Evolutionary conservation across 495 filamentous ascomycete species (phyloP).

Genomic region (Tuber calosporum): DNA sequence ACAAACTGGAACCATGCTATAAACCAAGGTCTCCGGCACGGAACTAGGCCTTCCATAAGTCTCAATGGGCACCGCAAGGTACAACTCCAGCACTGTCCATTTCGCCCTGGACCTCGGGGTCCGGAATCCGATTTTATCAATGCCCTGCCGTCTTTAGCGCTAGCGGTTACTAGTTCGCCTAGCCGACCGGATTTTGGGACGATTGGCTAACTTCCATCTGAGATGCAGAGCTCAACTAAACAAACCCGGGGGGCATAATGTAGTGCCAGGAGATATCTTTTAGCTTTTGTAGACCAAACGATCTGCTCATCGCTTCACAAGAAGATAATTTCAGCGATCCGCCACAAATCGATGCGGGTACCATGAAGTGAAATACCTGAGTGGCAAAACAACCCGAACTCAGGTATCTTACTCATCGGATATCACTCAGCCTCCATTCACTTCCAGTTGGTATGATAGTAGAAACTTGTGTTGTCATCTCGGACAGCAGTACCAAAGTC

Average conservation of each 20-base stretch:
- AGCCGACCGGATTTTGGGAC: neutral
- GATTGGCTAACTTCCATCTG: neutral
- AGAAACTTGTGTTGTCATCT: neutral
- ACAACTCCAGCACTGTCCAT: neutral
- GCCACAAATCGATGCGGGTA: neutral
- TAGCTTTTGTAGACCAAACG: neutral
- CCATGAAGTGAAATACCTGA: neutral
- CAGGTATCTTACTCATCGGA: neutral
- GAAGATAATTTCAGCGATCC: neutral
- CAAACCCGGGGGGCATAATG: neutral
- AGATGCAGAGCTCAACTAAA: neutral
- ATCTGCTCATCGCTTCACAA: neutral
- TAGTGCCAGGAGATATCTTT: neutral
- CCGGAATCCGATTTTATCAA: neutral
- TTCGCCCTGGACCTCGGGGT: neutral
- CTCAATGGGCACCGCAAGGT: neutral
- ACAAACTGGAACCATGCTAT: neutral
- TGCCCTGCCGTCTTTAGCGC: neutral
- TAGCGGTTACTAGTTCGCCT: neutral
- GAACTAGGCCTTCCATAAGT: neutral
- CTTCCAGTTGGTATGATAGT: neutral
- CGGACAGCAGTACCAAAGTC: neutral
- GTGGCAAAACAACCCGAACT: neutral
- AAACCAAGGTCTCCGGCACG: neutral
- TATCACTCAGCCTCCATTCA: neutral